Evolutionary conservation across 2,329 filamentous ascomycete species (phyloP).

Genomic region (Chaetomium sp.): DNA sequence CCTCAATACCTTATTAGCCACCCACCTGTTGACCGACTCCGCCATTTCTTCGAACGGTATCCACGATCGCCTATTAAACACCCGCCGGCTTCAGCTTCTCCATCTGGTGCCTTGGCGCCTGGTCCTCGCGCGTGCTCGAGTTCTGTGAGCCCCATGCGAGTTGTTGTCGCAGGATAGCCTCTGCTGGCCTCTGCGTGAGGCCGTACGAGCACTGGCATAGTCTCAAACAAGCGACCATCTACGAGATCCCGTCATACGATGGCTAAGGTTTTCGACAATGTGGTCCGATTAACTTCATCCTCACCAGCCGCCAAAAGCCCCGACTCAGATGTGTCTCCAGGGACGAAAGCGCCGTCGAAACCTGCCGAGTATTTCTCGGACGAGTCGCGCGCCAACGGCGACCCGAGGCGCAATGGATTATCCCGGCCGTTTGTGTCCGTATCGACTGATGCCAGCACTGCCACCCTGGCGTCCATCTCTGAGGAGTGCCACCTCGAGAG

Average conservation of each 20-base stretch:
- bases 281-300: slow-evolving; percentile 27
- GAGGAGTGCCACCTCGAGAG: slow-evolving; percentile 19
- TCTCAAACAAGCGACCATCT: slow-evolving; percentile 7
- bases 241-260: slow-evolving; percentile 28
- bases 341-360: slow-evolving; percentile 37
- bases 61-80: background rate
- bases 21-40: background rate
- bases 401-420: slow-evolving; percentile 13
- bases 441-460: slow-evolving; percentile 32
- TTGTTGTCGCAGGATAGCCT: slow-evolving; percentile 42
- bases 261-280: slow-evolving; percentile 29
- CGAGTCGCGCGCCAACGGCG: slow-evolving; percentile 18
- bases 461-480: slow-evolving; percentile 33
- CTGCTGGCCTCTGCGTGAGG: slow-evolving; percentile 49
- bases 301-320: slow-evolving; percentile 39
- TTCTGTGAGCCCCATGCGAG: slow-evolving; percentile 40
- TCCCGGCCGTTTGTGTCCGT: slow-evolving; percentile 20
- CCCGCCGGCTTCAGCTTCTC: background rate
- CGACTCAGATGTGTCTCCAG: slow-evolving; percentile 50
- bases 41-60: background rate
- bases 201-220: slow-evolving; percentile 44
- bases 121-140: slow-evolving; percentile 2
- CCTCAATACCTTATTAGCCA: background rate
- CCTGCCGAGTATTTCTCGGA: slow-evolving; percentile 36
- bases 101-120: slow-evolving; percentile 11